Evolutionary conservation across 169 alveolate genomes (phyloP).

Genomic region (Eimeria praecox): DNA sequence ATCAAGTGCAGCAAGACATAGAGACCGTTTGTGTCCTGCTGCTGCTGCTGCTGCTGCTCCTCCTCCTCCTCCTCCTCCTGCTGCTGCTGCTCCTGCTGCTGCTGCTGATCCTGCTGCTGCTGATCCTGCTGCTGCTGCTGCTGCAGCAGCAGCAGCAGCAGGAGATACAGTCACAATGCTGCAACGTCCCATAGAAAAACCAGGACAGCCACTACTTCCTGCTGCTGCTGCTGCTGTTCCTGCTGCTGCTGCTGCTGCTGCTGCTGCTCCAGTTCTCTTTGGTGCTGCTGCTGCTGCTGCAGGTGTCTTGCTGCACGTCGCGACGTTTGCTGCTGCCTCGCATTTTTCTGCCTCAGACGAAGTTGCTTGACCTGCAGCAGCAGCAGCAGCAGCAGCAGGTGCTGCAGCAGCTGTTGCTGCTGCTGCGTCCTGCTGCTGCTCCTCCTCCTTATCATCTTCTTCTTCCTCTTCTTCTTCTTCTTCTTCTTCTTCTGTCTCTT

Average conservation of each 20-base stretch:
- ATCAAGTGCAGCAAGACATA: not conserved
- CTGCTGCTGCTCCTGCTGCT: conserved; percentile 42
- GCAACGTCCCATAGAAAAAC: not conserved
- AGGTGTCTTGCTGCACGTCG: too few relatives aligned
- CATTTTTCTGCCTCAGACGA: not conserved
- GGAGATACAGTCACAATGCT: not conserved
- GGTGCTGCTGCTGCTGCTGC: not conserved
- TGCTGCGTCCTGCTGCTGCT: not conserved
- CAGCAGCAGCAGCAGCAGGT: conserved; percentile 12
- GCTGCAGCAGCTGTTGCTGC: conserved; percentile 29
- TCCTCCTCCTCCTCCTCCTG: conserved; percentile 24
- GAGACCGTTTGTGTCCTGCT: not conserved
- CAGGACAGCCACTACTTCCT: not conserved
- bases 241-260: not conserved
- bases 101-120: not conserved
- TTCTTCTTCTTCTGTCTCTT: not conserved
- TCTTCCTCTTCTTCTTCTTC: not conserved
- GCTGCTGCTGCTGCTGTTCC: conserved; percentile 26
- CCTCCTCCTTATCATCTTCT: conserved; percentile 4
- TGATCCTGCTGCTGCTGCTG: too few relatives aligned
- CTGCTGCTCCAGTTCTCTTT: too few relatives aligned
- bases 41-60: conserved; percentile 21
- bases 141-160: conserved; percentile 17
- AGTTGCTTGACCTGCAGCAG: not conserved
- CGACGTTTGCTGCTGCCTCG: not conserved